Base-by-base conservation (phyloP, 768 basidiomycete genomes). In the Tremella fuciformis region DNA sequence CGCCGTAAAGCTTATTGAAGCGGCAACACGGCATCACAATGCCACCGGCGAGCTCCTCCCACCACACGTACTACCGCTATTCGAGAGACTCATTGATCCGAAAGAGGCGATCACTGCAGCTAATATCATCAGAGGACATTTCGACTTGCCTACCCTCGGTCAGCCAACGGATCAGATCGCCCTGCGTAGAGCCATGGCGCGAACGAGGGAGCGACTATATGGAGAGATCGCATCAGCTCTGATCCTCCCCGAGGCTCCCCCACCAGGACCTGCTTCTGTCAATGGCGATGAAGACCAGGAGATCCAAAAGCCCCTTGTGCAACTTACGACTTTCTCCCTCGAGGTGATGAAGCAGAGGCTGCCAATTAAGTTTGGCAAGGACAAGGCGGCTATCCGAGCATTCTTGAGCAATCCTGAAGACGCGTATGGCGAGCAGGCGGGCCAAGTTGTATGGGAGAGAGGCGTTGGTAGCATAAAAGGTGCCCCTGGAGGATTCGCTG, bases 371-470 rank as follows among this genome's bases (percentile, higher is more conserved):
- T 72, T 72, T 46, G 58, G 61, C 1, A 25, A 26, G 25, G 69
- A 75, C 37, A 66, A 60, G 39, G 29, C 47, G 25, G n/a, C 51
- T 16, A 57, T 72, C 42, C 65, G 64, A 47, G 42, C 55, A 13
- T 70, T 69, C 44, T 11, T 34, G 29, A 34, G 64, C 22, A 51
- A 55, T 37, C 37, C 54, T 40, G 53, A 18, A 29, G 50, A 15
- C 8, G 58, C 62, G 37, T 66, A 64, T 50, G 72, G 69, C 2
- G 65, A 73, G 34, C 53, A 44, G 19, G 22, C 57, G 18, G 68
- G 69, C 8, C 50, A 65, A 40, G 75, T 76, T 3, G 53, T 70
- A 8, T 76, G 75, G 75, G 57, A 64, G n/a, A 63, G 70, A 11
- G 73, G 75, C 0, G 67, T 74, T 0, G 75, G 71, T 21, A 58